Percentiles rank a stretch among this genome's conserved stretches.
Conservation (phyloP, 148 eudicot genomes). For the Bassia scoparia region DNA sequence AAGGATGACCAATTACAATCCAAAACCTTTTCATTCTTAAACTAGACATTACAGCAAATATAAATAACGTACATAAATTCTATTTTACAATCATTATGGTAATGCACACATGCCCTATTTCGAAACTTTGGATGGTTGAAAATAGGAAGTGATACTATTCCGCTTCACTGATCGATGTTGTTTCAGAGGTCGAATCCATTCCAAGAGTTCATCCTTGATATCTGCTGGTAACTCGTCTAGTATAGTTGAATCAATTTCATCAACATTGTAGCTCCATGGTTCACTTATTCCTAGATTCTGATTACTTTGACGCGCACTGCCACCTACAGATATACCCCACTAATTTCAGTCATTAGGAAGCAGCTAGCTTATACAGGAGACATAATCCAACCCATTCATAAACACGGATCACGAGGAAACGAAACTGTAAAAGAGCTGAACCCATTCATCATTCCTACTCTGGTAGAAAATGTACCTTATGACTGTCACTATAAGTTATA, state of each 20-base stretch:
- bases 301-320: neutral
- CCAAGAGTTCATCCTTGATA: conserved; percentile 34
- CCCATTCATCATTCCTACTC: too few species aligned
- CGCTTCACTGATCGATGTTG: conserved; percentile 17
- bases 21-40: too few species aligned
- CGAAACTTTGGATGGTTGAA: conserved; percentile 17
- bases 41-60: too few species aligned
- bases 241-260: conserved; percentile 32
- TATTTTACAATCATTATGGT: neutral
- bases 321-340: conserved; percentile 11
- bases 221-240: conserved; percentile 31
- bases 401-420: too few species aligned
- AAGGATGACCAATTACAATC: too few species aligned
- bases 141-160: conserved; percentile 26
- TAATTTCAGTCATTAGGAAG: neutral
- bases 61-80: too few species aligned
- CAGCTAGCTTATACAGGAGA: neutral
- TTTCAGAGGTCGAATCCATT: conserved; percentile 32
- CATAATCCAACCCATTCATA: too few species aligned
- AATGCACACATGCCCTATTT: neutral
- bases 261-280: conserved; percentile 27
- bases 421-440: too few species aligned
- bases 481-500: too few species aligned
- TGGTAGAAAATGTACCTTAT: too few species aligned
- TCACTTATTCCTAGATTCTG: neutral